phyloP scores from a whole-genome alignment of 768 basidiomycete species.

The Dacryopinax spathularia region DNA sequence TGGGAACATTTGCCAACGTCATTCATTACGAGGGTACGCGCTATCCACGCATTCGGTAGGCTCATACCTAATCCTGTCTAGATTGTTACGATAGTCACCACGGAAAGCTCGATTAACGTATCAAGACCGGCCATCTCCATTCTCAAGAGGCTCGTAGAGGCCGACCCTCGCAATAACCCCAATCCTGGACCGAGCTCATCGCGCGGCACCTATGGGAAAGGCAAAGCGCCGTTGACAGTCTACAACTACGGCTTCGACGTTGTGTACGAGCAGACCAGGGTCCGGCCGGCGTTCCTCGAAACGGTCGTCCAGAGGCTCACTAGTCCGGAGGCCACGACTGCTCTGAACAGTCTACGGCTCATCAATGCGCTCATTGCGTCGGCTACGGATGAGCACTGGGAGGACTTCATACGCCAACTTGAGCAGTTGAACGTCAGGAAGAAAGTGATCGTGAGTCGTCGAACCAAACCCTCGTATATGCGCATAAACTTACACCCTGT shows the following conservation, averaged over 20 bases:
- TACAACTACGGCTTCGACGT: constrained; percentile 73
- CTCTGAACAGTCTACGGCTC: constrained; percentile 75
- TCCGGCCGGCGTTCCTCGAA: constrained; percentile 53
- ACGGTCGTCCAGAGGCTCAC: constrained; percentile 69
- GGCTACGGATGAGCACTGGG: constrained; percentile 64
- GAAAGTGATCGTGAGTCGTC: constrained; percentile 56
- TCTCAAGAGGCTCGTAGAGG: constrained; percentile 77
- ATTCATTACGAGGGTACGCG: constrained; percentile 43
- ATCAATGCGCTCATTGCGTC: constrained; percentile 75
- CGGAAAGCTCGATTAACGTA: constrained; percentile 70
- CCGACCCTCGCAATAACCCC: constrained; percentile 56
- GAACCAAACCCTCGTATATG: constrained; percentile 3
- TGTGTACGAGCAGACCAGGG: constrained; percentile 71
- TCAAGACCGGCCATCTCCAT: constrained; percentile 85
- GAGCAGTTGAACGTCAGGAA: constrained; percentile 66
- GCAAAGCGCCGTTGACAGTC: constrained; percentile 31
- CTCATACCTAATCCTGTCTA: constrained; percentile 17
- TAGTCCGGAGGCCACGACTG: constrained; percentile 74
- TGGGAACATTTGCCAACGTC: constrained; percentile 57
- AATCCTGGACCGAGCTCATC: constrained; percentile 43
- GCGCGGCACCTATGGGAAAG: constrained; percentile 29
- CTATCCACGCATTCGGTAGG: too few relatives aligned
- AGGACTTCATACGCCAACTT: constrained; percentile 59
- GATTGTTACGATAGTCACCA: constrained; percentile 65
- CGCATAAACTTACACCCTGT: constrained; percentile 3